Evolutionary conservation across 352 stramenopile species (phyloP).

Genomic region (Phytophthora palmivora): DNA sequence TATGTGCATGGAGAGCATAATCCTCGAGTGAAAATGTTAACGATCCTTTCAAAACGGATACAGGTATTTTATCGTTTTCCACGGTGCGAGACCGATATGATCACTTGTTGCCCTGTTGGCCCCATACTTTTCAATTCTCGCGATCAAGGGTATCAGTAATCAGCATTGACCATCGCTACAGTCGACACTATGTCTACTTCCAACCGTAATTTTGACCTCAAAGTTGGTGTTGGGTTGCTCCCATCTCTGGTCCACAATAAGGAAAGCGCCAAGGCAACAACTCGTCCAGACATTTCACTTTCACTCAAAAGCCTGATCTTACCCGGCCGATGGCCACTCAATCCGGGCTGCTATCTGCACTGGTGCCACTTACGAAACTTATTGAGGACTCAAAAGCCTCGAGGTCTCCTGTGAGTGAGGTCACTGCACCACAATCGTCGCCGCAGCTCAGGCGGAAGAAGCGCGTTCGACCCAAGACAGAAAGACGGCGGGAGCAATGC

Average conservation of each 20-base stretch:
- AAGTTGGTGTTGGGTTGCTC: background rate
- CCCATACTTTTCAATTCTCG: conserved; percentile 11
- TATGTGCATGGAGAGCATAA: too few relatives aligned
- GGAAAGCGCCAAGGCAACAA: background rate
- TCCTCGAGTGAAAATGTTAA: too few relatives aligned
- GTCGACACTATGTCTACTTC: background rate
- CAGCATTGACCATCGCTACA: background rate
- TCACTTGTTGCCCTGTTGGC: conserved; percentile 8
- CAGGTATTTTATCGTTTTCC: too few relatives aligned
- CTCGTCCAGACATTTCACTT: background rate
- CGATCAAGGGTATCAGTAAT: background rate
- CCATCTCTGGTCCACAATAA: conserved; percentile 15
- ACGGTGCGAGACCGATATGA: background rate
- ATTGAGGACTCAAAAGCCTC: conserved; percentile 15
- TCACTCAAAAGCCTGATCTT: background rate
- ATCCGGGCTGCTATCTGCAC: conserved; percentile 8
- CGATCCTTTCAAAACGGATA: too few relatives aligned
- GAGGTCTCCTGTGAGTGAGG: background rate
- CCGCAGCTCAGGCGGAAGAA: conserved; percentile 37
- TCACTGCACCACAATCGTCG: background rate
- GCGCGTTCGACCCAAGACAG: conserved; percentile 43
- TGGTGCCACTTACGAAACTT: conserved; percentile 24
- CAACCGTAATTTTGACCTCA: background rate
- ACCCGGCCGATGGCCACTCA: background rate
- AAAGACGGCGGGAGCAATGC: conserved; percentile 49